phyloP scores from a whole-genome alignment of 2,329 filamentous ascomycete species.

The Paecilomyces variotii region DNA sequence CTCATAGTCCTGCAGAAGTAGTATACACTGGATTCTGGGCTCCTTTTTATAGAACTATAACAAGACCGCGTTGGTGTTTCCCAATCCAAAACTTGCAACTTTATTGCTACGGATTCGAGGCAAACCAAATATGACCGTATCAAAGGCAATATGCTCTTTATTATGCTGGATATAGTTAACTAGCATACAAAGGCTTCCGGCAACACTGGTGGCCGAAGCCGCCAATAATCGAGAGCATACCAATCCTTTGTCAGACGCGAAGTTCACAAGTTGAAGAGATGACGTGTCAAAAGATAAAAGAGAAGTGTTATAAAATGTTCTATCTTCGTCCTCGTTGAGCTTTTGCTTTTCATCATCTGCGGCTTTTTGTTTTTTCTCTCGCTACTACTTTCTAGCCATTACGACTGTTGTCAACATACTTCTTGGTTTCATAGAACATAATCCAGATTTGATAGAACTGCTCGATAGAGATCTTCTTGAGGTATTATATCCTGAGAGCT shows the following conservation, averaged over 20 bases:
- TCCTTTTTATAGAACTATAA: neutral
- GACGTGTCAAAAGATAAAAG: neutral
- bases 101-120: neutral
- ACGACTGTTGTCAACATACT: neutral
- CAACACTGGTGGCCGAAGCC: neutral
- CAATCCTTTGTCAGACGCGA: neutral
- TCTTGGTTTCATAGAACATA: neutral
- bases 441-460: neutral
- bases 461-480: too few species aligned
- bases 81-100: neutral
- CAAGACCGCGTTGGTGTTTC: neutral
- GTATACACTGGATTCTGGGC: too few species aligned
- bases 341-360: neutral
- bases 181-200: neutral
- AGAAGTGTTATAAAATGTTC: neutral
- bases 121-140: neutral
- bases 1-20: neutral
- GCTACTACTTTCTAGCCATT: neutral
- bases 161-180: neutral
- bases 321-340: neutral
- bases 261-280: neutral
- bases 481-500: too few species aligned
- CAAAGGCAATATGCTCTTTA: neutral
- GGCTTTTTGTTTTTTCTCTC: neutral
- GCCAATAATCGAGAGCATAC: neutral